phyloP scores from a whole-genome alignment of 306 rosid species.

The Corylus americana region DNA sequence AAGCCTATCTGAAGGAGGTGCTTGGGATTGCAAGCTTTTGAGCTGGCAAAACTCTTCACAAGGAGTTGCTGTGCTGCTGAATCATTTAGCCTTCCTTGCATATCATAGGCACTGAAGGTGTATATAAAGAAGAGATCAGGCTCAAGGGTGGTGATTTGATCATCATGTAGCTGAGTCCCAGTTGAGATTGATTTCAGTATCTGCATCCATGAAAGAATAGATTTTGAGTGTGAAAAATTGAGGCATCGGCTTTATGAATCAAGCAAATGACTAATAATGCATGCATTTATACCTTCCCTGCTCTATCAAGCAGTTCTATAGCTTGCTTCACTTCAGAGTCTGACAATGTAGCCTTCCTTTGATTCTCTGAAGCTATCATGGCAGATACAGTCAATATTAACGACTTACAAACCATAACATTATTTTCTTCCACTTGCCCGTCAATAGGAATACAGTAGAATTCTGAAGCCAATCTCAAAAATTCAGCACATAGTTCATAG shows the following conservation, averaged over 20 bases:
- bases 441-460: slow-evolving; percentile 50
- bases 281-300: slow-evolving; percentile 64
- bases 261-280: slow-evolving; percentile 15
- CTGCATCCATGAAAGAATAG: slow-evolving; percentile 50
- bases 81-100: slow-evolving; percentile 79
- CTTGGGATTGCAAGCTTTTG: slow-evolving; percentile 71
- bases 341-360: slow-evolving; percentile 57
- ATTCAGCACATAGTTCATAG: slow-evolving; percentile 68
- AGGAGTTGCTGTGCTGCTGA: slow-evolving; percentile 53
- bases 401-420: slow-evolving; percentile 62
- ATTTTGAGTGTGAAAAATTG: neutral
- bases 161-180: slow-evolving; percentile 41
- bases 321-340: slow-evolving; percentile 76
- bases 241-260: slow-evolving; percentile 17
- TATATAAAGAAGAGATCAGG: slow-evolving; percentile 67
- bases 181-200: slow-evolving; percentile 61
- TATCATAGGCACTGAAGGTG: slow-evolving; percentile 68
- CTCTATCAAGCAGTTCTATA: slow-evolving; percentile 65
- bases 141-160: slow-evolving; percentile 44
- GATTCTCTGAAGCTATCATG: slow-evolving; percentile 68
- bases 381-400: slow-evolving; percentile 70
- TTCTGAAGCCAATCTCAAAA: slow-evolving; percentile 70
- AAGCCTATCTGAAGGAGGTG: slow-evolving; percentile 82
- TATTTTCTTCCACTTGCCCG: slow-evolving; percentile 53
- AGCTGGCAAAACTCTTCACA: slow-evolving; percentile 59